Evolutionary conservation across 2,329 filamentous ascomycete species (phyloP).

Genomic region (Aciculosporium take): DNA sequence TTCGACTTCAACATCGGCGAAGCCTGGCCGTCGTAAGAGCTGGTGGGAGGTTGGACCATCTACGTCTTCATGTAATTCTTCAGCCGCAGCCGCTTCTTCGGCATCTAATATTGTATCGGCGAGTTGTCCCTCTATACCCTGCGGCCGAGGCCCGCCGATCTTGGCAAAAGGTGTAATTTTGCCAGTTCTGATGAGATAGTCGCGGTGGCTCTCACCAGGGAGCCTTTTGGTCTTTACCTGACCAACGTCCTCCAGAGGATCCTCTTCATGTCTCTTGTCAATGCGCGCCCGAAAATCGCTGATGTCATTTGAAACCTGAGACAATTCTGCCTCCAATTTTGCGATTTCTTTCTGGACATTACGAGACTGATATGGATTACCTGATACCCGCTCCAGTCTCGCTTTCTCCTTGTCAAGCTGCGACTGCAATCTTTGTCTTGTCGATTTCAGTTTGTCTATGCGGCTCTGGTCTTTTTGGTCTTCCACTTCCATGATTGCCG

Average conservation of each 20-base stretch:
- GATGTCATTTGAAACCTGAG: slow-evolving; percentile 55
- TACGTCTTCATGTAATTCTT: slow-evolving; percentile 25
- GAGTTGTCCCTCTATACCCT: slow-evolving; percentile 52
- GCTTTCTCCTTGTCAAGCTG: slow-evolving; percentile 46
- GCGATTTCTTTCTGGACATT: slow-evolving; percentile 52
- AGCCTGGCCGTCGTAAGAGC: slow-evolving; percentile 58
- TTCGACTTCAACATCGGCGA: slow-evolving; percentile 28
- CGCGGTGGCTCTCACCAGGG: slow-evolving; percentile 69
- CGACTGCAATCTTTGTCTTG: slow-evolving; percentile 43
- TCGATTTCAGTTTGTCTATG: slow-evolving; percentile 42
- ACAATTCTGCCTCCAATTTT: slow-evolving; percentile 50
- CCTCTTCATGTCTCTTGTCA: slow-evolving; percentile 51
- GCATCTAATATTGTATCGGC: slow-evolving; percentile 69
- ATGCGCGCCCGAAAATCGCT: slow-evolving; percentile 71
- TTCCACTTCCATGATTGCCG: slow-evolving; percentile 45
- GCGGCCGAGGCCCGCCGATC: slow-evolving; percentile 48
- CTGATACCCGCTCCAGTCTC: slow-evolving; percentile 28
- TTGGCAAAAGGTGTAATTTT: slow-evolving; percentile 95
- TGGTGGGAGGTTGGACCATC: slow-evolving; percentile 52
- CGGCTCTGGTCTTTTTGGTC: slow-evolving; percentile 49
- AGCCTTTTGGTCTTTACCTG: slow-evolving; percentile 43
- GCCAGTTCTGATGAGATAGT: slow-evolving; percentile 85
- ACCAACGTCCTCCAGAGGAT: slow-evolving; percentile 26
- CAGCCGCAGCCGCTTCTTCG: slow-evolving; percentile 50
- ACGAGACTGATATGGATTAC: slow-evolving; percentile 35